Evolutionary conservation across 768 basidiomycete genomes (phyloP), one percentile per base, ranked within the genome.

Genomic region (Stropharia rugosoannulata): DNA sequence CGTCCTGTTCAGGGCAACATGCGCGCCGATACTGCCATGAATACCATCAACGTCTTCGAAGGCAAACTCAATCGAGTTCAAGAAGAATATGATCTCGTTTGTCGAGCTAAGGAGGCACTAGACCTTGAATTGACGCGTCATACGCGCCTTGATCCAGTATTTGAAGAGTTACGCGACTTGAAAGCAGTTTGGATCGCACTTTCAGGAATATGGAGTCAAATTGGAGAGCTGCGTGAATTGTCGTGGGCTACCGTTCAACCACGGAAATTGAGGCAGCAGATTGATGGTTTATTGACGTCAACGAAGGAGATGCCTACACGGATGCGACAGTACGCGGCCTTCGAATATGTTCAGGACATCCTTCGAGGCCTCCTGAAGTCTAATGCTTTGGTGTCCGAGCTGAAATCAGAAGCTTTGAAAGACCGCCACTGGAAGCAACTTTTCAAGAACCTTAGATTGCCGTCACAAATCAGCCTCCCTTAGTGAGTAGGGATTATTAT

Each of bases 171-270:
- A 46, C 87, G 90, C 54, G 97, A 98, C 69, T 81, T 99, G 60
- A 98, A 98, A 73, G 93, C 93, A 1, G 97, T 99, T 27, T 99
- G 97, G 97, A 98, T 94, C 0, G 97, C 97, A 12, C 82, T 99
- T 38, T 97, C 95, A 0, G 97, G 97, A 1, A 90, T 98, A 48
- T 98, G 96, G 95, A 88, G 81, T 61, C 94, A 96, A 69, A 88
- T 99, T 50, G 79, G 82, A 47, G 96, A 98, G 66, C 71, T 99
- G 53, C 77, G 91, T 49, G 97, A 99, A 65, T 78, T 88, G 67
- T 73, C 85, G 1, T 99, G 97, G 97, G 83, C 90, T 1, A 92
- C 89, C 0, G 87, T 98, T 38, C 95, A 95, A 66, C 92, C 97
- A 19, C 85, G 97, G 64, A 98, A 98, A 73, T 68, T 99, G 55